Base-by-base conservation (phyloP, 1,139 yeast genomes). In the Spathaspora sp. region DNA sequence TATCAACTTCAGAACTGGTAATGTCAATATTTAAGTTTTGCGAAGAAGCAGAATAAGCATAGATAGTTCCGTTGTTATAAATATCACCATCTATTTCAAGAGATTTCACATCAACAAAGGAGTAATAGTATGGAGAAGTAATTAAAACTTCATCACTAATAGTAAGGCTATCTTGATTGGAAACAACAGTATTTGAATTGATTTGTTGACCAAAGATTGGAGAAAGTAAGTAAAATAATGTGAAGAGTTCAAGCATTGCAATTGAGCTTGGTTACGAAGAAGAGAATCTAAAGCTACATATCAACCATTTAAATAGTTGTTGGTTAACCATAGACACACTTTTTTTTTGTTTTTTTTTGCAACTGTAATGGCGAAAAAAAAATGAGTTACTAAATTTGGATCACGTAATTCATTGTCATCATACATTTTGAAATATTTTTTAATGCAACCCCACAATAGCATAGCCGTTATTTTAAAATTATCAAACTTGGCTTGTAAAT, bases 361-460 rank as follows among this genome's bases (percentile, higher is more conserved):
- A 34, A 11, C 38, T 24, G 38, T 34, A 34, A 34, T 17, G 16
- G 38, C 38, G 16, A 34, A 34, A 34, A 34, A 17, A 17, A 3
- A 9, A 13, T 7, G 11, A 17, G 13, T 17, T 34, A 17, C 38
- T 34, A 34, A 34, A 34, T n/a, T 34, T 34, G 38, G 38, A n/a
- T 29, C 10, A 13, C 13, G 13, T 11, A 34, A 17, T 16, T 9
- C 38, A 17, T 7, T 7, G 7, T 8, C n/a, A 15, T 8, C n/a
- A 34, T 16, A 26, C 29, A 26, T 11, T 20, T 29, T 17, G 11
- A 16, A 34, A 34, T 34, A 34, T 34, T 34, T 34, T 34, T 34
- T 34, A 34, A 17, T 29, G 20, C 38, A 34, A 34, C 38, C 38
- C 38, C 38, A 17, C 38, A 34, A 34, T 34, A 34, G 18, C 13